A percentile compares a stretch with the other conserved stretches of the same genome.
Evolutionary conservation across 805 yeast genomes (phyloP).

Genomic region (Pichia exigua): DNA sequence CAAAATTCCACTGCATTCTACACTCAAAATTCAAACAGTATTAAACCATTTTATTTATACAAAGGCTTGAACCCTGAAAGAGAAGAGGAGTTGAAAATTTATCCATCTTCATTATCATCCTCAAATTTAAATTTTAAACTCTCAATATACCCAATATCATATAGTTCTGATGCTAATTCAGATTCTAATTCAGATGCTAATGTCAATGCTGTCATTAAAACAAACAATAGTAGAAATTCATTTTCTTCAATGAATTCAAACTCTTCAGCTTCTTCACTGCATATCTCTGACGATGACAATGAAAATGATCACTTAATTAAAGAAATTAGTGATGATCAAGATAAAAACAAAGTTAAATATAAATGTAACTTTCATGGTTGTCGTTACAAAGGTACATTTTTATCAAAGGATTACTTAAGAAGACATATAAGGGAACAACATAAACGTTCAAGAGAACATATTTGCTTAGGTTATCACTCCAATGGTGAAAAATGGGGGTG

Average conservation of each 20-base stretch:
- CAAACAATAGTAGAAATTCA: not conserved
- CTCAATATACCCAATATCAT: not conserved
- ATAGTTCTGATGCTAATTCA: too few species aligned
- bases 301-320: not conserved
- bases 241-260: not conserved
- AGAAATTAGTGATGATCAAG: not conserved
- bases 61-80: conserved; percentile 6
- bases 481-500: conserved; percentile 27
- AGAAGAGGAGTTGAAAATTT: conserved; percentile 7
- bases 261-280: not conserved
- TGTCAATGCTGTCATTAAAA: not conserved
- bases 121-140: not conserved
- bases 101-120: not conserved
- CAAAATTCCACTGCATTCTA: not conserved
- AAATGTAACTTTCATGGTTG: conserved; percentile 19
- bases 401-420: conserved; percentile 24
- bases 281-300: not conserved
- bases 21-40: not conserved
- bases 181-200: too few species aligned
- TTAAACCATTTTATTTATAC: conserved; percentile 7
- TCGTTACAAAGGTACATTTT: conserved; percentile 25
- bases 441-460: conserved; percentile 19
- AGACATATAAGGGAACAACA: conserved; percentile 28
- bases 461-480: conserved; percentile 18
- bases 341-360: conserved; percentile 7